phyloP scores from a whole-genome alignment of 805 yeast genomes.

The Saccharomyces mikatae region DNA sequence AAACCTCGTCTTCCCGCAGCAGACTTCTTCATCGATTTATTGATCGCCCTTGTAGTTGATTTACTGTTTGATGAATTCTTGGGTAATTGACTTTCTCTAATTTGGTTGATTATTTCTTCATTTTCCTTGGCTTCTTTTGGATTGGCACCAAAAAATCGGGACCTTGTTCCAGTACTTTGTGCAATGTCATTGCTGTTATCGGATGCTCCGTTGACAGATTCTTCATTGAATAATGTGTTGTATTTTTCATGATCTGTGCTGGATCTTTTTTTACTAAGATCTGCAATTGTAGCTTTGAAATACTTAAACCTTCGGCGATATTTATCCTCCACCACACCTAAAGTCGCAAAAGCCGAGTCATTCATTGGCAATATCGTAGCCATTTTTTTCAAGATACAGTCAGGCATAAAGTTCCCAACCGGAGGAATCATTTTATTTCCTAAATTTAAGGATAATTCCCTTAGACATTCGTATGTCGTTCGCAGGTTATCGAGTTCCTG shows the following conservation, averaged over 20 bases:
- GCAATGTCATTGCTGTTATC: slow-evolving; percentile 12
- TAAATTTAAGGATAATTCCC: slow-evolving; percentile 14
- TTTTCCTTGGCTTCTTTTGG: slow-evolving; percentile 11
- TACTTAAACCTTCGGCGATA: slow-evolving; percentile 19
- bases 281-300: slow-evolving; percentile 17
- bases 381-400: slow-evolving; percentile 17
- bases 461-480: slow-evolving; percentile 19
- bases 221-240: slow-evolving; percentile 3
- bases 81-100: slow-evolving; percentile 10
- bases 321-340: slow-evolving; percentile 14
- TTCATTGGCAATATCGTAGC: slow-evolving; percentile 22
- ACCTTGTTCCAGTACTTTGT: slow-evolving; percentile 7
- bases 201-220: slow-evolving; percentile 6
- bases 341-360: slow-evolving; percentile 17
- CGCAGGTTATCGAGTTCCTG: slow-evolving; percentile 20
- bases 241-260: neutral
- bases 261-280: slow-evolving; percentile 16
- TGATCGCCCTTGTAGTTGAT: slow-evolving; percentile 1
- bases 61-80: neutral
- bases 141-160: slow-evolving; percentile 14
- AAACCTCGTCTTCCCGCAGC: slow-evolving; percentile 4
- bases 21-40: slow-evolving; percentile 2
- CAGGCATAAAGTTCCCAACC: slow-evolving; percentile 19
- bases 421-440: slow-evolving; percentile 22
- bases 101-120: slow-evolving; percentile 16